These are phyloP conservation scores for Phalaenopsis hybrid DNA, from an alignment of 116 monocot genomes.

Conservation along the genomic window DNA sequence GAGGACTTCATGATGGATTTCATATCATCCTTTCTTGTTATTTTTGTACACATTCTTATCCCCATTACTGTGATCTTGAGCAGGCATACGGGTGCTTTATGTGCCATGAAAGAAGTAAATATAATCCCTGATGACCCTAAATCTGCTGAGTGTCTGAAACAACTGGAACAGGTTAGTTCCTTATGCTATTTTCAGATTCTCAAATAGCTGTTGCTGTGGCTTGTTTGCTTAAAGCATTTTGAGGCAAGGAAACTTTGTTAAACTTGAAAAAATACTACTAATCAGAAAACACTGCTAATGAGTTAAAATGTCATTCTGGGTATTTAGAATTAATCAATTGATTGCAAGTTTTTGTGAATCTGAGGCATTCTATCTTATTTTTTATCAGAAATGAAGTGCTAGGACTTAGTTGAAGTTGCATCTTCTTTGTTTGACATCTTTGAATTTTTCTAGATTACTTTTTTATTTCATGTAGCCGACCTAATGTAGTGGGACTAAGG, in stretches of 20 bases:
- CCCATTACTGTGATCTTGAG: neutral
- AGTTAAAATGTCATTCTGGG: neutral
- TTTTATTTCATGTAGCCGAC: too few relatives aligned
- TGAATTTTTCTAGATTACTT: neutral
- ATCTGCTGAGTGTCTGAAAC: slow-evolving; percentile 79
- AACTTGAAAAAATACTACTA: neutral
- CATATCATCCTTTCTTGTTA: neutral
- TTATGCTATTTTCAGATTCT: neutral
- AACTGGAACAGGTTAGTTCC: slow-evolving; percentile 78
- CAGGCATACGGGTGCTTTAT: slow-evolving; percentile 80
- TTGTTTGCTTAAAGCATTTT: neutral
- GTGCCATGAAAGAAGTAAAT: slow-evolving; percentile 99
- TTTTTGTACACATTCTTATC: slow-evolving; percentile 3
- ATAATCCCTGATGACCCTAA: slow-evolving; percentile 86
- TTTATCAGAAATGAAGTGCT: neutral
- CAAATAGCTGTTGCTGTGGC: neutral
- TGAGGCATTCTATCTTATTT: neutral
- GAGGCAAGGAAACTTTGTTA: neutral
- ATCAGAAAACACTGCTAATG: neutral
- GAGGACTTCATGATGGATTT: slow-evolving; percentile 12
- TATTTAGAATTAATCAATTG: neutral
- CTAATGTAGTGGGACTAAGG: too few relatives aligned
- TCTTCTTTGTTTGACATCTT: neutral
- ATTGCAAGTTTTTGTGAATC: neutral
- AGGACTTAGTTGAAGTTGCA: neutral